A percentile compares a stretch with the other conserved stretches of the same genome.
phyloP scores from a whole-genome alignment of 805 yeast species.

The Teunomyces cretensis region DNA sequence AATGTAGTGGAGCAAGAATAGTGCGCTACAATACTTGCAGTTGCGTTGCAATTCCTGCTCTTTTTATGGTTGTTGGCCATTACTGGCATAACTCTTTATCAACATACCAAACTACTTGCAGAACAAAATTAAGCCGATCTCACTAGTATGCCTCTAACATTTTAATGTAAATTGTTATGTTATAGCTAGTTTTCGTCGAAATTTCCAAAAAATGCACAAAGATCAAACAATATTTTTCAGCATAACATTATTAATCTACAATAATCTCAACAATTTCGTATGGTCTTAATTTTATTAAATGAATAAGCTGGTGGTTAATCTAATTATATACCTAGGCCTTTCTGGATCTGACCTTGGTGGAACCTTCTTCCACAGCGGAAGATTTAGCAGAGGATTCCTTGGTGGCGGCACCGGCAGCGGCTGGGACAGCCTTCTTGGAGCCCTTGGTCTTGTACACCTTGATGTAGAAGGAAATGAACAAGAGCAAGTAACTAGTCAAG shows the following conservation, averaged over 20 bases:
- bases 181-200: too few relatives aligned
- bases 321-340: slow-evolving; percentile 24
- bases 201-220: neutral
- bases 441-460: slow-evolving; percentile 65
- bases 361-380: slow-evolving; percentile 12
- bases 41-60: neutral
- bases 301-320: too few relatives aligned
- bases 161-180: neutral
- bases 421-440: slow-evolving; percentile 16
- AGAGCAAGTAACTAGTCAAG: slow-evolving; percentile 81
- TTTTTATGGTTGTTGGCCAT: neutral
- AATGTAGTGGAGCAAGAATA: neutral
- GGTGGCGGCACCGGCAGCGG: slow-evolving; percentile 8
- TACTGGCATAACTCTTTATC: neutral
- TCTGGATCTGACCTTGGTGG: slow-evolving; percentile 32
- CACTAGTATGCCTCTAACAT: neutral
- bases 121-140: neutral
- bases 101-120: neutral
- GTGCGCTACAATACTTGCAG: too few relatives aligned
- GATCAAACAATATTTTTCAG: neutral
- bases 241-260: neutral
- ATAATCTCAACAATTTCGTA: too few relatives aligned
- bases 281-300: neutral
- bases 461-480: slow-evolving; percentile 91
- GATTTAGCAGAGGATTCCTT: slow-evolving; percentile 3